Base-by-base conservation (phyloP, 2,329 filamentous ascomycete genomes). In the Zymoseptoria tritici region DNA sequence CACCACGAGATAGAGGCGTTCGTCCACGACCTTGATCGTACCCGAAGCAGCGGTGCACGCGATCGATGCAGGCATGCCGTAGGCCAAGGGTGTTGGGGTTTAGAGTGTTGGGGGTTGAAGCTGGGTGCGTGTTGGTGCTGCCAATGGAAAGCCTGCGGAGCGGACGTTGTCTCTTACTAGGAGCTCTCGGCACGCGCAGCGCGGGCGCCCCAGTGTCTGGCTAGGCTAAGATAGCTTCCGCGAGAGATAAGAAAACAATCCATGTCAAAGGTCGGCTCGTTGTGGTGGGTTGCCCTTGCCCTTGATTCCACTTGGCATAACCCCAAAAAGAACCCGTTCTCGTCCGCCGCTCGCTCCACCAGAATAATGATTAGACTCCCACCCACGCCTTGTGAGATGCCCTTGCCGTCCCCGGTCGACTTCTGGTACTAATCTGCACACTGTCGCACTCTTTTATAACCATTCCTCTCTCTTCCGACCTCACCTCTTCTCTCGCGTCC, bases 261-360 rank as follows among this genome's bases (percentile, higher is more conserved):
- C 36, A 46, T 46, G 36, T 11, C 16, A n/a, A 46, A 46, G 36
- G 36, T 46, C 16, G 36, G 36, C 36, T 46, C 36, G 16, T 46
- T 46, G 36, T 46, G 36, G 36, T 46, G 36, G 36, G 36, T 29
- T 46, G 36, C 36, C 36, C 36, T 29, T 46, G 36, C 36, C 36
- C 36, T 42, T 46, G 36, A 46, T 42, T 9, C 36, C 36, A 16
- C 36, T 42, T 42, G 36, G 36, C 36, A 42, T 13, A 7, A 46
- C 36, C 52, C 52, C 24, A 53, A 26, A 53, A 53, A 19, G 52
- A 21, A 53, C 52, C 52, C 52, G 52, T 53, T 53, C 52, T 29
- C 52, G 29, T 53, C 52, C 52, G 52, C 22, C 29, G 7, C 26
- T 29, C 22, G 22, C 52, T 26, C 52, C 52, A 24, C 22, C n/a